Conservation (phyloP, 805 yeast genomes). For the Kluyveromyces starmeri region DNA sequence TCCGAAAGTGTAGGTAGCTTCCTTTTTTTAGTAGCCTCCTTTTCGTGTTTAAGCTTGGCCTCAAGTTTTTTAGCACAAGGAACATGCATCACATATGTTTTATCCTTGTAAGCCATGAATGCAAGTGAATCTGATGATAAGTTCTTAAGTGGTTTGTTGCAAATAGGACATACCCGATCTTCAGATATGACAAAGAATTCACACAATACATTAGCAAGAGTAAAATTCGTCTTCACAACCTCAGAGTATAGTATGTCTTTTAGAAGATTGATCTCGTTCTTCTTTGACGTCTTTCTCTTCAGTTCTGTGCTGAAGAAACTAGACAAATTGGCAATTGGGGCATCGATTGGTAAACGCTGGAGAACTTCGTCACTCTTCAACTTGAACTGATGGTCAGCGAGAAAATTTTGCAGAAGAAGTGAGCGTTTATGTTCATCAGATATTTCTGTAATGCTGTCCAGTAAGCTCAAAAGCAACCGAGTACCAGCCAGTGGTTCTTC, state of each 20-base stretch:
- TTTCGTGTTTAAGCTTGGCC: conserved; percentile 11
- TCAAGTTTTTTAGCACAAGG: conserved; percentile 21
- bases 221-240: conserved; percentile 38
- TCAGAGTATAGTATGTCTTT: conserved; percentile 48
- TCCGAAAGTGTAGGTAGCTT: conserved; percentile 1
- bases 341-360: conserved; percentile 41
- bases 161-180: conserved; percentile 45
- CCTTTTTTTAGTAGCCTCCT: conserved; percentile 10
- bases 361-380: conserved; percentile 29
- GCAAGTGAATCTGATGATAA: conserved; percentile 9
- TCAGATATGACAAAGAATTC: conserved; percentile 33
- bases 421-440: conserved; percentile 20
- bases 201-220: conserved; percentile 32
- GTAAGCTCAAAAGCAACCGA: conserved; percentile 31
- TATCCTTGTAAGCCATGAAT: conserved; percentile 10
- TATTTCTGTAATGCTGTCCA: conserved; percentile 33
- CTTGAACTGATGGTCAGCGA: conserved; percentile 20
- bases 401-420: conserved; percentile 12
- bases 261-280: conserved; percentile 35
- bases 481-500: conserved; percentile 33
- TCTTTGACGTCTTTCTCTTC: conserved; percentile 31
- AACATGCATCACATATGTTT: conserved; percentile 18
- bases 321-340: conserved; percentile 37
- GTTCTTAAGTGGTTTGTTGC: conserved; percentile 45
- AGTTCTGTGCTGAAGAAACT: conserved; percentile 39